These are phyloP conservation scores for Exophiala alcalophila DNA, from an alignment of 2,329 filamentous ascomycete genomes.

Conservation along the genomic window DNA sequence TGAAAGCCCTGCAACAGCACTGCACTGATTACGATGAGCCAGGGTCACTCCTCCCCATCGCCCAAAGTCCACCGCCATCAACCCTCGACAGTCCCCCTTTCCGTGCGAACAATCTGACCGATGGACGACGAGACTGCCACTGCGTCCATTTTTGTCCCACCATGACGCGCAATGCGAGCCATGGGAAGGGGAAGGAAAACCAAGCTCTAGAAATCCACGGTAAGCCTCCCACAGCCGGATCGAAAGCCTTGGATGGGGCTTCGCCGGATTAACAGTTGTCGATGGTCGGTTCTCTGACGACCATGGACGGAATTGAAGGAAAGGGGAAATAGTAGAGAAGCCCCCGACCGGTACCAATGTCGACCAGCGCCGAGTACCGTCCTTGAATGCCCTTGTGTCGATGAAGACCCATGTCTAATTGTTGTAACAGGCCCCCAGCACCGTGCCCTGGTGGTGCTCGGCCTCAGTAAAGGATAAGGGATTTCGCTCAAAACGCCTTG, in stretches of 20 bases:
- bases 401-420: conserved; percentile 29
- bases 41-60: conserved; percentile 1
- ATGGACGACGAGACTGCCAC: not conserved
- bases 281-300: not conserved
- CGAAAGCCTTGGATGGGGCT: conserved; percentile 1
- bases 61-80: conserved; percentile 1
- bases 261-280: conserved; percentile 4
- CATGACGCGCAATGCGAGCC: conserved; percentile 2
- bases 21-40: conserved; percentile 6
- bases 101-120: conserved; percentile 17
- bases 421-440: conserved; percentile 21
- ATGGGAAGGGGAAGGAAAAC: conserved; percentile 7
- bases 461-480: conserved; percentile 20
- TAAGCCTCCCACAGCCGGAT: conserved; percentile 10
- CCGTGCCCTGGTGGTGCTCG: conserved; percentile 22
- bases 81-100: conserved; percentile 9
- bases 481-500: conserved; percentile 30
- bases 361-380: conserved; percentile 30
- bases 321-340: conserved; percentile 7
- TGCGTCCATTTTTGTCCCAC: conserved; percentile 4
- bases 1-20: too few relatives aligned
- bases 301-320: conserved; percentile 13
- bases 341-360: conserved; percentile 26
- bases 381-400: conserved; percentile 21
- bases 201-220: conserved; percentile 15